Conservation (phyloP, 176 grass and related monocot genomes). For the Alopecurus myosuroides region DNA sequence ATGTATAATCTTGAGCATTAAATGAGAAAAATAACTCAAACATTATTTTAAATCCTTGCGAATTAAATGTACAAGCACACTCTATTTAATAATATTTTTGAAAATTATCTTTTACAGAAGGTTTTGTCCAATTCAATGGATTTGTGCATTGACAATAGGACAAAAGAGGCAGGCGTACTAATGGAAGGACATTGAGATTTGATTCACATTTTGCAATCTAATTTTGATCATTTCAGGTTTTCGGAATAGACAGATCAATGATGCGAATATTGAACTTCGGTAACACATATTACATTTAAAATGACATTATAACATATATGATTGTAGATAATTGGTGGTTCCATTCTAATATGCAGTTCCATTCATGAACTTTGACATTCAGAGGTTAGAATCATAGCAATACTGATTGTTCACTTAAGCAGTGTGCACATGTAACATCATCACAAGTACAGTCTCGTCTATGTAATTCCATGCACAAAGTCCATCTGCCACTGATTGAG, state of each 20-base stretch:
- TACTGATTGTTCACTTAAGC: not conserved
- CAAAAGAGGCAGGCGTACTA: not conserved
- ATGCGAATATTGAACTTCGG: not conserved
- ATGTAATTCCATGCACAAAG: not conserved
- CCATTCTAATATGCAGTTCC: not conserved
- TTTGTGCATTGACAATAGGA: not conserved
- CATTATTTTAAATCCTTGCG: not conserved
- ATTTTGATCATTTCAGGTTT: not conserved
- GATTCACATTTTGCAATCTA: not conserved
- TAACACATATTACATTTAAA: not conserved
- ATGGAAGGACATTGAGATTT: not conserved
- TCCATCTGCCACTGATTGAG: constrained; percentile 9
- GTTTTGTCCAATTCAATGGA: constrained; percentile 5
- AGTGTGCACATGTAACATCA: not conserved
- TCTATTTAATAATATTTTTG: not conserved
- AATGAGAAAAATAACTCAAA: not conserved
- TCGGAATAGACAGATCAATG: not conserved
- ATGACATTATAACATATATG: not conserved
- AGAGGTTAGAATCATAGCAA: not conserved
- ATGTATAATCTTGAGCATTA: not conserved
- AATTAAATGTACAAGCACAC: not conserved
- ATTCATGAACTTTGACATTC: too few species aligned
- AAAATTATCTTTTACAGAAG: constrained; percentile 13
- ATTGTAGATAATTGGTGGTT: not conserved
- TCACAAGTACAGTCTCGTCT: not conserved